Conservation (phyloP, 2,329 filamentous ascomycete species). For the Fusarium falciforme region DNA sequence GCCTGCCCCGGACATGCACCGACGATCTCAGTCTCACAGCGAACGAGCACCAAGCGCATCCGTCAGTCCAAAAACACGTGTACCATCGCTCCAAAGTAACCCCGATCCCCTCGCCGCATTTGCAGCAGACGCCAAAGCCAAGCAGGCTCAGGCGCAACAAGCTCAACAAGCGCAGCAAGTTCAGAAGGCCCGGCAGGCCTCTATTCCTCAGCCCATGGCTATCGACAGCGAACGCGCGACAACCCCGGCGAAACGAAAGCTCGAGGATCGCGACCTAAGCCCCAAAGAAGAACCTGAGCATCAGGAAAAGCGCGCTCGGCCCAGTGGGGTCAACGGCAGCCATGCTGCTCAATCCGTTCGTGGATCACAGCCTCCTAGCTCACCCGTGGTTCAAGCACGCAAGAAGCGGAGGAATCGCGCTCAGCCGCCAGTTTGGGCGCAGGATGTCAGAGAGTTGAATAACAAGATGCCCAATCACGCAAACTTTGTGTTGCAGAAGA, state of each 20-base stretch:
- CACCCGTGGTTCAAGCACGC: slow-evolving; percentile 49
- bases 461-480: slow-evolving; percentile 51
- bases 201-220: slow-evolving; percentile 43
- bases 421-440: slow-evolving; percentile 62
- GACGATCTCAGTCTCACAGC: slow-evolving; percentile 64
- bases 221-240: slow-evolving; percentile 47
- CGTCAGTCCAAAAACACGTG: slow-evolving; percentile 81
- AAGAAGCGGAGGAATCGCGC: slow-evolving; percentile 55
- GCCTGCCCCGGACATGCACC: slow-evolving; percentile 54
- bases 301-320: slow-evolving; percentile 58
- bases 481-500: slow-evolving; percentile 45
- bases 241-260: slow-evolving; percentile 55
- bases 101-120: slow-evolving; percentile 46
- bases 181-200: slow-evolving; percentile 12
- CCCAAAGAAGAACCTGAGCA: slow-evolving; percentile 62
- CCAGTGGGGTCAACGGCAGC: slow-evolving; percentile 61
- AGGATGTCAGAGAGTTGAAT: slow-evolving; percentile 50
- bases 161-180: slow-evolving; percentile 15
- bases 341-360: slow-evolving; percentile 21
- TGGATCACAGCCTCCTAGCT: slow-evolving; percentile 43
- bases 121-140: slow-evolving; percentile 44
- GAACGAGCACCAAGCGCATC: slow-evolving; percentile 79
- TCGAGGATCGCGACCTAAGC: slow-evolving; percentile 55
- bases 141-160: slow-evolving; percentile 14
- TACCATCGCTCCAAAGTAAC: slow-evolving; percentile 63